Evolutionary conservation across 768 basidiomycete genomes (phyloP).

Genomic region (Termitomyces heimii): DNA sequence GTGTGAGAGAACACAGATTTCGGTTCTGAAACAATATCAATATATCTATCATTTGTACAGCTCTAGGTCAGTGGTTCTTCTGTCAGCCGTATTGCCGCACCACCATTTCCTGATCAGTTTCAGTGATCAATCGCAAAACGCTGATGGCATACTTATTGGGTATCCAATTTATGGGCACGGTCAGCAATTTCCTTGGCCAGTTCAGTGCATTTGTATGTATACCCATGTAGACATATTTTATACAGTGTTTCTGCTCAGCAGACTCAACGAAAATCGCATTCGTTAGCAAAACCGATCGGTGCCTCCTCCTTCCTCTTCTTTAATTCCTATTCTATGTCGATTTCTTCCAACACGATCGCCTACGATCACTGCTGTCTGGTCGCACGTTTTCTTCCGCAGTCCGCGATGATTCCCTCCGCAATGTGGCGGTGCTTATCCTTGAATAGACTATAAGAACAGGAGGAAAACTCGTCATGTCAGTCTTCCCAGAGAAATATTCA

Average conservation of each 20-base stretch:
- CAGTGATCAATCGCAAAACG: not conserved
- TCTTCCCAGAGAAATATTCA: not conserved
- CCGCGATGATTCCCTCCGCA: not conserved
- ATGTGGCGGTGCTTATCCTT: constrained; percentile 10
- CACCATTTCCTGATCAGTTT: not conserved
- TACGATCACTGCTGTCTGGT: not conserved
- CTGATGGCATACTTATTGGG: not conserved
- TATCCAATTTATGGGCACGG: too few relatives aligned
- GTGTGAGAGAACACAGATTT: not conserved
- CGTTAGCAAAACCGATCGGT: not conserved
- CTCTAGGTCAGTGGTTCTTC: not conserved
- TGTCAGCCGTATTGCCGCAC: not conserved
- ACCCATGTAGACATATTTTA: not conserved
- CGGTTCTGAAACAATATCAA: not conserved
- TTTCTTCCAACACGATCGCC: not conserved
- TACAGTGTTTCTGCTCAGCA: not conserved
- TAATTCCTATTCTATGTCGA: not conserved
- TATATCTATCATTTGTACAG: not conserved
- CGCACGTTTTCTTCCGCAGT: constrained; percentile 12
- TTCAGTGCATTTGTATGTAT: not conserved
- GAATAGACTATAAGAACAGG: constrained; percentile 10
- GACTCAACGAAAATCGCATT: constrained; percentile 7
- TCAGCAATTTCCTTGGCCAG: too few relatives aligned
- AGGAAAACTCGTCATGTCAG: constrained; percentile 8
- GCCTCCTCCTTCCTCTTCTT: not conserved